phyloP scores from a whole-genome alignment of 768 basidiomycete genomes.

The Cyathus striatus region DNA sequence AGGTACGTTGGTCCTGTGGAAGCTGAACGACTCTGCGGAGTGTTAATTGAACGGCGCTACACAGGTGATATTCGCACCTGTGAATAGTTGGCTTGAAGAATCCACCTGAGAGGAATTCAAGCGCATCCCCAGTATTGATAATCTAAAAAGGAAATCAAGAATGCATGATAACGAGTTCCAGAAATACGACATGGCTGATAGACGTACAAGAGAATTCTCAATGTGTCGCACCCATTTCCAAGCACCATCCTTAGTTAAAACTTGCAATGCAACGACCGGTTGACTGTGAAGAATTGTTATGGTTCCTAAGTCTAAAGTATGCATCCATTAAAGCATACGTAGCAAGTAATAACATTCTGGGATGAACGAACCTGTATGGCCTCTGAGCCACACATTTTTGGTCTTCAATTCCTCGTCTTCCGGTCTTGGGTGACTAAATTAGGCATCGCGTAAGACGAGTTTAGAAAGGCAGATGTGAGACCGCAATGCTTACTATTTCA shows the following conservation, averaged over 20 bases:
- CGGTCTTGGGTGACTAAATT: slow-evolving; percentile 32
- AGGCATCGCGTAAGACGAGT: background rate
- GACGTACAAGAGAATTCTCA: slow-evolving; percentile 35
- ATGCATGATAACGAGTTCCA: too few relatives aligned
- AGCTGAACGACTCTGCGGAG: slow-evolving; percentile 38
- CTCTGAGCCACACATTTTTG: slow-evolving; percentile 46
- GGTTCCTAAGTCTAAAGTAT: slow-evolving; percentile 33
- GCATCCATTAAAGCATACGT: background rate
- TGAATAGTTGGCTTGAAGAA: slow-evolving; percentile 46
- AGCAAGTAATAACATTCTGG: background rate
- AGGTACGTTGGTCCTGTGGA: slow-evolving; percentile 36
- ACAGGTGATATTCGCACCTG: slow-evolving; percentile 7
- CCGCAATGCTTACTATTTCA: slow-evolving; percentile 38
- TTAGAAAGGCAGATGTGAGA: background rate
- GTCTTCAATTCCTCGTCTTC: slow-evolving; percentile 36
- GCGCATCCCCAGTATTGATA: slow-evolving; percentile 41
- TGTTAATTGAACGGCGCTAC: background rate
- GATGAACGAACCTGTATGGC: slow-evolving; percentile 33
- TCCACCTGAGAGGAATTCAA: slow-evolving; percentile 44
- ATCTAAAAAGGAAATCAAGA: slow-evolving; percentile 16
- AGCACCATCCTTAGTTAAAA: slow-evolving; percentile 30
- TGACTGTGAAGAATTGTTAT: slow-evolving; percentile 45
- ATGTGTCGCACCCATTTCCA: slow-evolving; percentile 45
- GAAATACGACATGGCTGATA: background rate
- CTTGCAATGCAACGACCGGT: slow-evolving; percentile 41